Evolutionary conservation across 495 filamentous ascomycete genomes (phyloP).

Genomic region (Bacidia rubella): DNA sequence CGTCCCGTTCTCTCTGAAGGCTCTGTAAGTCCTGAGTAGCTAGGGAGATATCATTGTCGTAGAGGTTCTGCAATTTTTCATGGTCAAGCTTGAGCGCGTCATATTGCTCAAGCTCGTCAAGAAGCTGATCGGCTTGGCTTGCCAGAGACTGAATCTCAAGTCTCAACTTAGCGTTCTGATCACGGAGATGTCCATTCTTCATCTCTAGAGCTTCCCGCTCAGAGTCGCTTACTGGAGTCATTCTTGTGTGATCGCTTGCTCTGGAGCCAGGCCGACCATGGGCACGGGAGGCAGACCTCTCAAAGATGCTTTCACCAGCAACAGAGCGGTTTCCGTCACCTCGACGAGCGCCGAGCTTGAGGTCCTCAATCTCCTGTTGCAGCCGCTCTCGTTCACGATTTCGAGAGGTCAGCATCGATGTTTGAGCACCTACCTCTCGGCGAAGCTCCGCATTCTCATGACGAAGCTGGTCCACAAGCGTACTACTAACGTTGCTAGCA

Average conservation of each 20-base stretch:
- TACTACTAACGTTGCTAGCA: constrained; percentile 45
- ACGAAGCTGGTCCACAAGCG: constrained; percentile 65
- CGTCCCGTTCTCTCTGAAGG: constrained; percentile 78
- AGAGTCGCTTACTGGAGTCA: constrained; percentile 57
- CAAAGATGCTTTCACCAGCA: constrained; percentile 80
- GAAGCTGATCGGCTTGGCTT: constrained; percentile 53
- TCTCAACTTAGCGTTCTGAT: constrained; percentile 70
- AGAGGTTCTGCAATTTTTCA: constrained; percentile 42
- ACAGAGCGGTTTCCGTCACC: constrained; percentile 43
- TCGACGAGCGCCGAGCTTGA: constrained; percentile 72
- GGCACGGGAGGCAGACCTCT: constrained; percentile 79
- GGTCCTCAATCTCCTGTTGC: constrained; percentile 92
- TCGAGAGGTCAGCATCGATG: constrained; percentile 91
- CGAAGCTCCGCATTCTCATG: constrained; percentile 88
- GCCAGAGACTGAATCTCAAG: constrained; percentile 73
- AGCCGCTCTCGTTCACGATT: constrained; percentile 90
- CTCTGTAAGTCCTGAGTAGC: constrained; percentile 65
- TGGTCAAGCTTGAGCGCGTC: constrained; percentile 44
- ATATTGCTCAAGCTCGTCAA: constrained; percentile 50
- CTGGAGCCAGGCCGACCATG: constrained; percentile 60
- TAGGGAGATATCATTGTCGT: constrained; percentile 64
- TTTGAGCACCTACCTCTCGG: constrained; percentile 87
- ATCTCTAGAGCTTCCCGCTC: constrained; percentile 81
- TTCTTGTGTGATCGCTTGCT: constrained; percentile 53
- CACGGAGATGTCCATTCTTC: constrained; percentile 67